Base-by-base conservation (phyloP, 1,139 yeast species). In the Suhomyces chickasaworum region DNA sequence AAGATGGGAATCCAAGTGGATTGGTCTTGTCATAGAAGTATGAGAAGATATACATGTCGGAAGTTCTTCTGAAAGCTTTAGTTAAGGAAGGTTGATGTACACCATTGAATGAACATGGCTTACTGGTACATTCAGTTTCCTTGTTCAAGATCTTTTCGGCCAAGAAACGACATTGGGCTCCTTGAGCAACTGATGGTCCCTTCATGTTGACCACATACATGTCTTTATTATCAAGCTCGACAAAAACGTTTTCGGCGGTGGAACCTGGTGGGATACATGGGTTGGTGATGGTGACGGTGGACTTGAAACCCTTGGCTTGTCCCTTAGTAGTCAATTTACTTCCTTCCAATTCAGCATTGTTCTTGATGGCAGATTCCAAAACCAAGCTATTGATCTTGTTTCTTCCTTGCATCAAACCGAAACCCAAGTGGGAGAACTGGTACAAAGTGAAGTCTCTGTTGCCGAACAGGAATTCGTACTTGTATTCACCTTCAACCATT, bases 31-130 rank as follows among this genome's bases (percentile, higher is more conserved):
- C 99, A 69, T 90, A 93, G 71, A 93, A 93, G 75, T 83, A 93
- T 10, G 98, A 91, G 68, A 95, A 90, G 32, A 91, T 84, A 67
- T 77, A 93, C 80, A 93, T 79, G 59, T 91, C 97, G 35, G 82
- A 79, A 38, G 81, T 68, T 44, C 73, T 75, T 47, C 80, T 77
- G 76, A 93, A 91, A 12, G 95, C 81, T 53, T 77, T 82, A 39
- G 83, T 81, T 57, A 93, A 75, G 3, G 96, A 86, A 6, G 99
- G 99, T 72, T 93, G 99, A 65, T 93, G 95, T 44, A 90, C 86
- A 59, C 99, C 99, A 61, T 91, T 89, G 78, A 93, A 93, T 1
- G 98, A 89, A 68, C 99, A 93, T 43, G 99, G 96, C 51, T 81
- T 80, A 37, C 75, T 62, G 2, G 72, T 64, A 74, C 99, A 93